A percentile compares a stretch with the other conserved stretches of the same genome.
Evolutionary conservation across 441 rosid genomes (phyloP).

Genomic region (Kokia cookei): DNA sequence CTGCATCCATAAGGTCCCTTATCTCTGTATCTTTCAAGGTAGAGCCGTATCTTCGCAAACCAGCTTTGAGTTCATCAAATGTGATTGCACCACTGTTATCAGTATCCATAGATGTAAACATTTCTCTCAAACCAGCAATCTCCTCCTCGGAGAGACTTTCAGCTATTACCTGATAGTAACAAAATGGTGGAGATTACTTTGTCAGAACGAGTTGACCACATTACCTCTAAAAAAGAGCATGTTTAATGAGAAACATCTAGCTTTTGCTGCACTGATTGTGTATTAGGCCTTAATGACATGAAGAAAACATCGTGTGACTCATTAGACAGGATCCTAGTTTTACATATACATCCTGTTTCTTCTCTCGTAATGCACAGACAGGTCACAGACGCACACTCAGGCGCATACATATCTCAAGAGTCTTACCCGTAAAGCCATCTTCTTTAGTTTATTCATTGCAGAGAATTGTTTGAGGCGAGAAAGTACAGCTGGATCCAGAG

Average conservation of each 20-base stretch:
- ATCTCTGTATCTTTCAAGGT: constrained; percentile 96
- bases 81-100: constrained; percentile 98
- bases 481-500: constrained; percentile 93
- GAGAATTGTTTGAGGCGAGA: constrained; percentile 97
- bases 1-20: constrained; percentile 97
- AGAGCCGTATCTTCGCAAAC: constrained; percentile 92
- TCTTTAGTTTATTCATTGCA: constrained; percentile 96
- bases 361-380: background rate
- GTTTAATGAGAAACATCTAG: background rate
- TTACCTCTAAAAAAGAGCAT: background rate
- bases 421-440: constrained; percentile 92
- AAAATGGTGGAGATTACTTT: background rate
- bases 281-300: background rate
- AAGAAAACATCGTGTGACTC: background rate
- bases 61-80: constrained; percentile 98
- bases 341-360: background rate
- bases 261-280: background rate
- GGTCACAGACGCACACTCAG: background rate
- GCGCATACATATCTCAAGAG: background rate
- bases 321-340: background rate
- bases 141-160: constrained; percentile 99
- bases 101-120: constrained; percentile 96
- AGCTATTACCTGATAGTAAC: constrained; percentile 76
- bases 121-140: constrained; percentile 94
- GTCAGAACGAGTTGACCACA: background rate